These are phyloP conservation scores for Sordariomycetes sp. DNA, from an alignment of 2,329 filamentous ascomycete genomes.

Conservation along the genomic window DNA sequence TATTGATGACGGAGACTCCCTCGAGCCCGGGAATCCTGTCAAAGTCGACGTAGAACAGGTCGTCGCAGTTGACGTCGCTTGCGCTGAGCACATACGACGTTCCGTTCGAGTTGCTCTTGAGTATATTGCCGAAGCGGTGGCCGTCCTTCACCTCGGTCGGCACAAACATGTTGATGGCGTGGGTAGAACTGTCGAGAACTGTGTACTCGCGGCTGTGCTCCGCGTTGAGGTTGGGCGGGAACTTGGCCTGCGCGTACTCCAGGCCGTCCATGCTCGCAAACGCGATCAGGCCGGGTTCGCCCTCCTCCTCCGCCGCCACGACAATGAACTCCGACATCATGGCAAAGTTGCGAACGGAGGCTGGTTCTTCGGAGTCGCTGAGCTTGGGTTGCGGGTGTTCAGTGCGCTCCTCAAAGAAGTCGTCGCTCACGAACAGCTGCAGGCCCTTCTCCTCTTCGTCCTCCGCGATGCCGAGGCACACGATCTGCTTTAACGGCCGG, in stretches of 20 bases:
- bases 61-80: conserved; percentile 70
- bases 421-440: conserved; percentile 65
- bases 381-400: conserved; percentile 37
- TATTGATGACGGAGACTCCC: conserved; percentile 79
- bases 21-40: conserved; percentile 92
- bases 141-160: conserved; percentile 58
- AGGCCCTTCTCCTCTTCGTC: conserved; percentile 53
- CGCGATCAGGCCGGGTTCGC: conserved; percentile 59
- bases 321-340: conserved; percentile 97
- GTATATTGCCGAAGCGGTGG: conserved; percentile 69
- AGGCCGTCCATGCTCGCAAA: conserved; percentile 78
- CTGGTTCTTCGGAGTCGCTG: conserved; percentile 48
- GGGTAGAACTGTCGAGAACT: conserved; percentile 86
- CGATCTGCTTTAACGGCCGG: conserved; percentile 42
- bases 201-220: conserved; percentile 72
- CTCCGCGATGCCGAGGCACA: conserved; percentile 46
- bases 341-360: conserved; percentile 66
- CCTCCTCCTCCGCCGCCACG: conserved; percentile 64
- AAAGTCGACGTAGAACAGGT: conserved; percentile 76
- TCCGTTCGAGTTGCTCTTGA: conserved; percentile 98
- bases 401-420: conserved; percentile 58
- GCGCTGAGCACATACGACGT: conserved; percentile 87
- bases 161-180: conserved; percentile 90
- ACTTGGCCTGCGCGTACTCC: conserved; percentile 71
- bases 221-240: conserved; percentile 76